A percentile compares a stretch with the other conserved stretches of the same genome.
phyloP scores from a whole-genome alignment of 441 rosid species.

The Gossypium laxum region DNA sequence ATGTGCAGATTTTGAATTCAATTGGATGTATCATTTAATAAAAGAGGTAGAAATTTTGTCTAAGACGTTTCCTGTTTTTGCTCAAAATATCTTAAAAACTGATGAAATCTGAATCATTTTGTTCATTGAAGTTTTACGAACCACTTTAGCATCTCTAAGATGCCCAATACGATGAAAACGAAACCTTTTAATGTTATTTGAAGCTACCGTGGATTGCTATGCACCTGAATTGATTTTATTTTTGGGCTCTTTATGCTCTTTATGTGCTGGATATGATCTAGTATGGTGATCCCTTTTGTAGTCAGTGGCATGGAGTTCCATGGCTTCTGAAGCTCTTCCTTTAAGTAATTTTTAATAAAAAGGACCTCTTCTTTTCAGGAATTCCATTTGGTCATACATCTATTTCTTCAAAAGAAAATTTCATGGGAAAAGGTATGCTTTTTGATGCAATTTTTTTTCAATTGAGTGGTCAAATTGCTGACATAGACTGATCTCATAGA shows the following conservation, averaged over 20 bases:
- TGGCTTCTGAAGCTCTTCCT: slow-evolving; percentile 22
- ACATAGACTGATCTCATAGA: slow-evolving; percentile 13
- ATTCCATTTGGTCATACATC: slow-evolving; percentile 68
- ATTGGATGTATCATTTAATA: background rate
- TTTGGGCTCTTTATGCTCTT: slow-evolving; percentile 3
- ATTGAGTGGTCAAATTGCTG: slow-evolving; percentile 15
- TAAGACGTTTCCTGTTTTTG: background rate
- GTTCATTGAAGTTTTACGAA: background rate
- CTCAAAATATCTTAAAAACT: background rate
- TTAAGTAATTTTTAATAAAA: slow-evolving; percentile 35
- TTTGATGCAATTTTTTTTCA: slow-evolving; percentile 9
- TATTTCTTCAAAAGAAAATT: slow-evolving; percentile 74
- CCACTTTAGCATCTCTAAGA: background rate
- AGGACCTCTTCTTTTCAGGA: slow-evolving; percentile 70
- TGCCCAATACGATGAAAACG: background rate
- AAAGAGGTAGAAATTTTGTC: background rate
- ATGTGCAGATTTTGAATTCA: background rate
- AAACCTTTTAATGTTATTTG: background rate
- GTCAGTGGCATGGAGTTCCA: slow-evolving; percentile 17
- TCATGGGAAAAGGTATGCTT: slow-evolving; percentile 80
- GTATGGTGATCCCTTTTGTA: slow-evolving; percentile 11
- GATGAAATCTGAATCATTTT: slow-evolving; percentile 3
- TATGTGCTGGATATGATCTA: slow-evolving; percentile 5
- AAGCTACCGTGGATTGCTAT: slow-evolving; percentile 1
- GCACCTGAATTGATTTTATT: slow-evolving; percentile 5